Evolutionary conservation across 768 basidiomycete species (phyloP), one percentile per base, ranked within the genome.

Genomic region (Suillus lakei): DNA sequence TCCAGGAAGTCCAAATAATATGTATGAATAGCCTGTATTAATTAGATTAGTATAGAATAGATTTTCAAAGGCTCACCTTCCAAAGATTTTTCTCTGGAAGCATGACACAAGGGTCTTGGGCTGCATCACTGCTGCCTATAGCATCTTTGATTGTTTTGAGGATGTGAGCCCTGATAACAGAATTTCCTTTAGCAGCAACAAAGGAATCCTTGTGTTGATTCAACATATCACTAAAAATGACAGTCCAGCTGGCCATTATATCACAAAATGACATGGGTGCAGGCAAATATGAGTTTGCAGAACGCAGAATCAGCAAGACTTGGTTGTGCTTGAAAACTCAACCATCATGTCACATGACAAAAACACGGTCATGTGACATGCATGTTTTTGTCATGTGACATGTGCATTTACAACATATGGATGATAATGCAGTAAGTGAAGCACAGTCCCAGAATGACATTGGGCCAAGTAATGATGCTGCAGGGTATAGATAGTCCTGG

Each of bases 1-100:
- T 46, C n/a, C n/a, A 46, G 44, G 10, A 46, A 46, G n/a, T 46
- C n/a, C n/a, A 46, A 46, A 46, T 46, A 46, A 46, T 46, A 46
- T 4, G n/a, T 9, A 46, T 4, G 44, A 10, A 46, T 10, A n/a
- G 44, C n/a, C 44, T 46, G n/a, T 46, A 46, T 46, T 10, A 1
- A 46, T 46, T 46, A 46, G 44, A 46, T 46, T 46, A 46, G 44
- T 46, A 12, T 46, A 46, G n/a, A n/a, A 46, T 4, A n/a, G 2
- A 46, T 26, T 48, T 48, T 23, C 15, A n/a, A 48, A 48, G 23
- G 23, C 46, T 48, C 46, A 48, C 46, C 13, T 23, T 48, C 2
- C 0, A 2, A 6, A 48, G 13, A 48, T 48, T 48, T 48, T 48
- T 48, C 46, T 23, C 44, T 3, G 44, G 44, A 46, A 46, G 44